Evolutionary conservation across 306 rosid species (phyloP).

Genomic region (Cicer cuneatum): DNA sequence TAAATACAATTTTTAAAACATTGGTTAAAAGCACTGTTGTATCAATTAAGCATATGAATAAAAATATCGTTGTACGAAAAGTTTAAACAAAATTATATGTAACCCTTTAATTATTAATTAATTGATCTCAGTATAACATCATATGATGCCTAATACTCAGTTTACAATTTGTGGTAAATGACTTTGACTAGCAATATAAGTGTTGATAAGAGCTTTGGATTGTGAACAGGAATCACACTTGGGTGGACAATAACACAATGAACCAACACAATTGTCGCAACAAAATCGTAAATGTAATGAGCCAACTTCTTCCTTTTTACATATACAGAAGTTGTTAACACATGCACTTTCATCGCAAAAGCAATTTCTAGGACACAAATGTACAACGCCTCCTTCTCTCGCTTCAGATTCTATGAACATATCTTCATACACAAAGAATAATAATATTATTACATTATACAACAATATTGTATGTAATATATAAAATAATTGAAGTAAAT

Average conservation of each 20-base stretch:
- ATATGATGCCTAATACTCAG: no score
- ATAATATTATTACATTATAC: background rate
- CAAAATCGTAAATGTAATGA: background rate
- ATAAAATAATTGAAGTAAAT: background rate
- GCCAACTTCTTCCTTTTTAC: background rate
- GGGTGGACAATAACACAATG: background rate
- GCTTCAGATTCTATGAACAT: background rate
- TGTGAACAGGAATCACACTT: no score
- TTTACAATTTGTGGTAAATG: no score
- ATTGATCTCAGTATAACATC: no score
- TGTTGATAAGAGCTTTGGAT: no score
- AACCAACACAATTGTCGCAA: background rate
- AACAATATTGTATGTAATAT: background rate
- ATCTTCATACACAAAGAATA: background rate
- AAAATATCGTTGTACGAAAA: no score
- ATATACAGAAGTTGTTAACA: background rate
- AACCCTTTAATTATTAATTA: no score
- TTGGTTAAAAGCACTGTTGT: no score
- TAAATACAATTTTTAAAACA: no score
- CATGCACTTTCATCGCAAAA: background rate
- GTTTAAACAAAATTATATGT: no score
- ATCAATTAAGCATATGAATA: no score
- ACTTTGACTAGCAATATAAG: no score
- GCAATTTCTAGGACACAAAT: background rate
- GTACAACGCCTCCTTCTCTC: background rate